phyloP scores from a whole-genome alignment of 73 alveolate genomes.

The Paramecium primaurelia region DNA sequence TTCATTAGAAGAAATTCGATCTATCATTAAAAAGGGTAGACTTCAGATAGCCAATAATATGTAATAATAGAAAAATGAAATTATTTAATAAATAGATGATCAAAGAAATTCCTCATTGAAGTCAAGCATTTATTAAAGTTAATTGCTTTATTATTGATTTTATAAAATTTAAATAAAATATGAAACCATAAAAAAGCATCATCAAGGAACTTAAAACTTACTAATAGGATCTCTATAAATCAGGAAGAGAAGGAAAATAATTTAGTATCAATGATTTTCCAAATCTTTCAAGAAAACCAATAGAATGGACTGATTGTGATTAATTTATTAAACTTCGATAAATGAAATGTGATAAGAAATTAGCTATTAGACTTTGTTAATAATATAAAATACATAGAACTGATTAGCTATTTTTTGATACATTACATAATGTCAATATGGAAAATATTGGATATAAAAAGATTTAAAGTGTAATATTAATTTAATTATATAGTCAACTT shows the following conservation, averaged over 20 bases:
- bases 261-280: not conserved
- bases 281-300: not conserved
- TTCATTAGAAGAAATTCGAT: not conserved
- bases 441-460: not conserved
- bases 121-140: not conserved
- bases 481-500: not conserved
- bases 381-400: not conserved
- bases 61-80: not conserved
- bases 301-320: slow-evolving; percentile 13
- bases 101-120: not conserved
- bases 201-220: not conserved
- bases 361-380: not conserved
- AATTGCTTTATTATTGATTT: not conserved
- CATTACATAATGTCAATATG: not conserved
- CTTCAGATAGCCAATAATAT: not conserved
- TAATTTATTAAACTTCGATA: not conserved
- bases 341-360: not conserved
- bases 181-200: slow-evolving; percentile 3
- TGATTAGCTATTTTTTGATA: not conserved
- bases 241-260: not conserved
- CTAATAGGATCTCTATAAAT: not conserved
- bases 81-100: not conserved
- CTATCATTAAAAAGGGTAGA: not conserved
- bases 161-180: not conserved
- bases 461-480: not conserved